Conservation (phyloP, 2,329 filamentous ascomycete species). For the Fusarium redolens region DNA sequence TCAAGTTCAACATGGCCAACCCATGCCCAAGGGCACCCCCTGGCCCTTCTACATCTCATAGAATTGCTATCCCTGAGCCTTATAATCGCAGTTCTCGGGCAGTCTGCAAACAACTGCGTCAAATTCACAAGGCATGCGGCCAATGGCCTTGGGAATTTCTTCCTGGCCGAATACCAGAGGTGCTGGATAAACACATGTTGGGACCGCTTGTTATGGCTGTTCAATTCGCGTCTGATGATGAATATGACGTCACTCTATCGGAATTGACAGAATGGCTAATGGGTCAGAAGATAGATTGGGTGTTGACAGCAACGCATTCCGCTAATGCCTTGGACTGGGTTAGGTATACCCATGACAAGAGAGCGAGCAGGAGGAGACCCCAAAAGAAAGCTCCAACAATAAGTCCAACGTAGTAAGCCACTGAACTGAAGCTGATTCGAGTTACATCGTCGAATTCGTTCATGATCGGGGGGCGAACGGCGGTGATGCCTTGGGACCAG, state of each 20-base stretch:
- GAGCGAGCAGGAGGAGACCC: slow-evolving; percentile 43
- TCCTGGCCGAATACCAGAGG: background rate
- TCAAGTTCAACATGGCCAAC: slow-evolving; percentile 6
- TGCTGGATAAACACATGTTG: background rate
- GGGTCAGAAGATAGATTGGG: background rate
- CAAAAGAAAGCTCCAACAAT: slow-evolving; percentile 60
- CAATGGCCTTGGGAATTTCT: slow-evolving; percentile 7
- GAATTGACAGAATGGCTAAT: background rate
- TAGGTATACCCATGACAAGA: background rate
- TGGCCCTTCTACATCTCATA: background rate
- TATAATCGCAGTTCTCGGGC: background rate
- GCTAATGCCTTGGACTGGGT: background rate
- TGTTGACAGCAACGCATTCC: background rate
- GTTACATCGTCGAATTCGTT: slow-evolving; percentile 50
- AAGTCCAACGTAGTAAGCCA: slow-evolving; percentile 55
- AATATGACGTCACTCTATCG: background rate
- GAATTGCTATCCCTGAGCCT: background rate
- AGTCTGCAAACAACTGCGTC: slow-evolving; percentile 5
- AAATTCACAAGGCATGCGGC: background rate
- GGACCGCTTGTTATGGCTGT: background rate
- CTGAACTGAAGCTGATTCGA: slow-evolving; percentile 48
- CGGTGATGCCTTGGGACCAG: slow-evolving; percentile 51
- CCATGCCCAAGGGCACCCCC: background rate
- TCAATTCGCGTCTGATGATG: background rate
- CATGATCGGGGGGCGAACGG: slow-evolving; percentile 47